Evolutionary conservation across 805 yeast species (phyloP).

Genomic region (Kodamaea lidongshanica): DNA sequence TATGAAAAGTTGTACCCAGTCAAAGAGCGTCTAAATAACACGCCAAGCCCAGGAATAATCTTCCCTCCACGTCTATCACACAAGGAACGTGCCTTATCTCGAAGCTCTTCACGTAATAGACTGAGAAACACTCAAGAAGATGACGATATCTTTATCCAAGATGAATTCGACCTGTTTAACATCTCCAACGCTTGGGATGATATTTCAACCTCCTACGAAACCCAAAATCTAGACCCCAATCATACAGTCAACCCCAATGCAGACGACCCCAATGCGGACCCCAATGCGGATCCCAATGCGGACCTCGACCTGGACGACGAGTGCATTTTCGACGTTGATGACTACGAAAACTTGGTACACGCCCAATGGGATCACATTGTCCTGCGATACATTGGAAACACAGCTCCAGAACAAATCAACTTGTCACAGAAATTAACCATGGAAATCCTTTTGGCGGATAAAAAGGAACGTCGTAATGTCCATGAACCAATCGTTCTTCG

Average conservation of each 20-base stretch:
- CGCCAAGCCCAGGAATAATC: constrained; percentile 7
- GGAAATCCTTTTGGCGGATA: constrained; percentile 15
- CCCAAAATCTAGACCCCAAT: too few relatives aligned
- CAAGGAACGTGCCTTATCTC: constrained; percentile 9
- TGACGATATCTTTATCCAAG: too few relatives aligned
- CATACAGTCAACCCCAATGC: too few relatives aligned
- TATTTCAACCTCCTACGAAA: constrained; percentile 13
- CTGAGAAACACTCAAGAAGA: constrained; percentile 5
- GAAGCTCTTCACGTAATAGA: constrained; percentile 9
- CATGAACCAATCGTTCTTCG: constrained; percentile 23
- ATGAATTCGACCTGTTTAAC: constrained; percentile 31
- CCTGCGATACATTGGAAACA: constrained; percentile 31
- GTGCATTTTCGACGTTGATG: constrained; percentile 5
- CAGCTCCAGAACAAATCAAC: constrained; percentile 46
- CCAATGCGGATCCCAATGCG: constrained; percentile 2
- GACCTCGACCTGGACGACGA: constrained; percentile 7
- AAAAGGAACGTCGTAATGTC: constrained; percentile 18
- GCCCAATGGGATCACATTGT: constrained; percentile 37
- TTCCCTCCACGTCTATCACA: constrained; percentile 1
- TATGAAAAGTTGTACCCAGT: constrained; percentile 25
- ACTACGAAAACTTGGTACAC: constrained; percentile 7
- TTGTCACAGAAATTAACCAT: constrained; percentile 35
- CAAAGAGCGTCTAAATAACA: constrained; percentile 7
- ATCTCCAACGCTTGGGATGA: constrained; percentile 38
- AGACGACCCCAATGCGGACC: constrained; percentile 1